Percentiles rank a stretch among this genome's conserved stretches.
Conservation (phyloP, 345 rosid genomes). For the Adansonia digitata region DNA sequence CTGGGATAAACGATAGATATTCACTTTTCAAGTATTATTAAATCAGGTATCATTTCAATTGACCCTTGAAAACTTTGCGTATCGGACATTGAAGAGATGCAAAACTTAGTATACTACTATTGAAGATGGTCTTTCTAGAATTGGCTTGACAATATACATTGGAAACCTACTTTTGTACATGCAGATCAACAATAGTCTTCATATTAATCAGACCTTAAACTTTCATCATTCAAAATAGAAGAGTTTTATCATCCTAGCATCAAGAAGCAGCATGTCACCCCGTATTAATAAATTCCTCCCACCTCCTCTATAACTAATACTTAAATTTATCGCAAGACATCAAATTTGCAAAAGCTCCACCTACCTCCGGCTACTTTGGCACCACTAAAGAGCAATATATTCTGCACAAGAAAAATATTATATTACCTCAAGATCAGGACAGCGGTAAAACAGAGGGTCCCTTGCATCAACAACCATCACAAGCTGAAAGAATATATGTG, state of each 20-base stretch:
- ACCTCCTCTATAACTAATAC: background rate
- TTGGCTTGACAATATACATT: background rate
- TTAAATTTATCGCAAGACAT: background rate
- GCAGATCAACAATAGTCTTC: background rate
- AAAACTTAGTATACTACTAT: slow-evolving; percentile 5
- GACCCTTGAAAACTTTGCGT: background rate
- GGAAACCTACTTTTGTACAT: background rate
- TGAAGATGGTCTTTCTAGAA: slow-evolving; percentile 3
- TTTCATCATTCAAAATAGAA: background rate
- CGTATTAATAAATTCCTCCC: background rate
- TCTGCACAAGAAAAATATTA: background rate
- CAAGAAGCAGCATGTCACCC: background rate
- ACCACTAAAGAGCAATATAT: background rate
- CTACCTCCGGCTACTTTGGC: background rate
- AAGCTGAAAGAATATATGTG: slow-evolving; percentile 38
- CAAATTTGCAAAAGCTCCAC: slow-evolving; percentile 7
- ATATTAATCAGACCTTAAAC: background rate
- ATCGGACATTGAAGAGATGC: background rate
- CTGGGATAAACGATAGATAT: background rate
- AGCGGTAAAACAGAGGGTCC: slow-evolving; percentile 80
- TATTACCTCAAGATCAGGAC: slow-evolving; percentile 93
- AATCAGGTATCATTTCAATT: background rate
- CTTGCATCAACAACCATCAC: slow-evolving; percentile 99
- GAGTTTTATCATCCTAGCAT: background rate
- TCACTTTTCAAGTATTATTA: background rate